Evolutionary conservation across 2,329 filamentous ascomycete genomes (phyloP).

Genomic region (Fusarium luffae): DNA sequence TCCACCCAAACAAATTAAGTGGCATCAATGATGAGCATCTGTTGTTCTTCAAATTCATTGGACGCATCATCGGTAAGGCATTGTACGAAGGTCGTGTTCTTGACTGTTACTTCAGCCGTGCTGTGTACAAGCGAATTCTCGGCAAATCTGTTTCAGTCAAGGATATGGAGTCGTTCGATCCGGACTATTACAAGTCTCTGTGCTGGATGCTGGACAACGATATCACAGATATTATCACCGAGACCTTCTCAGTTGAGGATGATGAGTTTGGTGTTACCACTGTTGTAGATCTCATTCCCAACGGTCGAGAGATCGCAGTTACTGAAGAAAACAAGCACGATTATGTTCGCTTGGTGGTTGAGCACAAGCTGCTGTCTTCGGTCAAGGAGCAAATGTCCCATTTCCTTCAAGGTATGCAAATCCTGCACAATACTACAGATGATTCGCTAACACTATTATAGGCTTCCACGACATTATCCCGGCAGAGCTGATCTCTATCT

Average conservation of each 20-base stretch:
- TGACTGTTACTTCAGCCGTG: conserved; percentile 98
- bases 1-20: conserved; percentile 96
- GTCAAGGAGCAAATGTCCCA: conserved; percentile 94
- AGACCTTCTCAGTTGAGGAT: conserved; percentile 94
- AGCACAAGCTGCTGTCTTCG: conserved; percentile 90
- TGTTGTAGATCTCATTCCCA: conserved; percentile 85
- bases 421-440: background rate
- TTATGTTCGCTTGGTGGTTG: conserved; percentile 92
- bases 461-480: conserved; percentile 99
- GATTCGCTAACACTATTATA: conserved; percentile 45
- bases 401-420: conserved; percentile 79
- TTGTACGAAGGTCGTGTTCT: conserved; percentile 95
- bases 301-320: conserved; percentile 91
- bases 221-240: conserved; percentile 96
- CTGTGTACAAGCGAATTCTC: conserved; percentile 97
- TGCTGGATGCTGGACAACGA: conserved; percentile 99
- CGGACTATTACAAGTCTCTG: conserved; percentile 98
- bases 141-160: conserved; percentile 96
- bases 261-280: conserved; percentile 93
- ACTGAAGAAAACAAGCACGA: conserved; percentile 99
- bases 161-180: conserved; percentile 98
- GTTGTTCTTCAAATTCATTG: conserved; percentile 99
- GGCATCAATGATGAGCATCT: conserved; percentile 95
- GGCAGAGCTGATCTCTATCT: conserved; percentile 92
- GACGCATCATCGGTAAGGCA: conserved; percentile 97